Evolutionary conservation across 257 asterid species (phyloP).

Genomic region (Penstemon barbatus): DNA sequence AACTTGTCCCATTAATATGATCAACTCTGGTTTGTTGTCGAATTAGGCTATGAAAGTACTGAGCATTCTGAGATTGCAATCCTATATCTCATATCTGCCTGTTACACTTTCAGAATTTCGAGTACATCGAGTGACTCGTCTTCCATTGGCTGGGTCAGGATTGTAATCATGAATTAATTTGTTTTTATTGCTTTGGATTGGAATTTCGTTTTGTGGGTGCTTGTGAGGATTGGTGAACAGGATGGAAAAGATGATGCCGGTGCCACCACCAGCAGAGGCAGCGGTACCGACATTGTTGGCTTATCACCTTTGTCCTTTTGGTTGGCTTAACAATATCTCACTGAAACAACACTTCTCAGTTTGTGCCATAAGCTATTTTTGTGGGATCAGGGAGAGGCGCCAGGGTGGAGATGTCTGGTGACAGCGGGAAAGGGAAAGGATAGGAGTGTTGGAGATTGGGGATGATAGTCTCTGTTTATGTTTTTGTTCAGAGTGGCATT

Average conservation of each 20-base stretch:
- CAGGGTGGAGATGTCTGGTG: background rate
- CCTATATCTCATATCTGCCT: background rate
- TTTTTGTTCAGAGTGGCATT: background rate
- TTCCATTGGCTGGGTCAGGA: background rate
- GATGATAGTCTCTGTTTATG: background rate
- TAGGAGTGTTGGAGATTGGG: background rate
- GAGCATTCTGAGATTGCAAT: too few species aligned
- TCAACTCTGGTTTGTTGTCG: background rate
- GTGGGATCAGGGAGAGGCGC: background rate
- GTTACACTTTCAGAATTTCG: background rate
- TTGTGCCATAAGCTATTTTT: too few species aligned
- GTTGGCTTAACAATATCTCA: too few species aligned
- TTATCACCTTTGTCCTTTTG: too few species aligned
- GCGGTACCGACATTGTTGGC: background rate
- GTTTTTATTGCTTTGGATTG: too few species aligned
- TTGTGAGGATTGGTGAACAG: background rate
- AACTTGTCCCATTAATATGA: background rate
- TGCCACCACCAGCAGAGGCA: background rate
- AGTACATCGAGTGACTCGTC: background rate
- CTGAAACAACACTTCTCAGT: too few species aligned
- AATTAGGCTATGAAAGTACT: background rate
- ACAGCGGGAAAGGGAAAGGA: background rate
- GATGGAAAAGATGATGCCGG: background rate
- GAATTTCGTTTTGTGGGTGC: too few species aligned
- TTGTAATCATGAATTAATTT: too few species aligned